Evolutionary conservation across 2,329 filamentous ascomycete species (phyloP), one percentile per base, ranked within the genome.

Genomic region (Chlorencoelia australis): DNA sequence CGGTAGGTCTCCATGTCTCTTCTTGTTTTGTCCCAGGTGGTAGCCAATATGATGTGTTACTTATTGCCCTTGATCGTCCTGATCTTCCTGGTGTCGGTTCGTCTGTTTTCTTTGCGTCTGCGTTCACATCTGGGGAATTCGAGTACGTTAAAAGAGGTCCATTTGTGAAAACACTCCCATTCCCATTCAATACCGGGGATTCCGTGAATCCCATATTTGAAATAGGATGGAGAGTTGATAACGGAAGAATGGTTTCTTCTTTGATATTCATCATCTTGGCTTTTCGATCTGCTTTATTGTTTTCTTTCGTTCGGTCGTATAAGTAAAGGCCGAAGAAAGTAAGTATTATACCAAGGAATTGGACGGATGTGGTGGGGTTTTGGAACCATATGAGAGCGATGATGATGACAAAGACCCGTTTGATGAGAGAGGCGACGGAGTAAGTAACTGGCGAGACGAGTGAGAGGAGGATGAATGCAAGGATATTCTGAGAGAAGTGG

Each of bases 381-480:
- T 86, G 82, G 62, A 96, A 98, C 91, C 91, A 98, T 48, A 96
- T 65, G 44, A 98, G 89, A 5, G 91, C 87, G 50, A 94, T 82
- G 41, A 91, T 75, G 51, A 98, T 94, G 53, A 98, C 89, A 55
- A 94, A 95, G 9, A 98, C 91, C 32, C 91, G 82, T 65, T 98
- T 98, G 61, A 98, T 91, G 43, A 98, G 68, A 39, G 83, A 93
- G 22, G 91, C 91, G 24, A 98, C 89, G 0, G 86, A 94, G 64
- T 98, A 98, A 0, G 91, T 96, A 24, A 98, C 91, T 0, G 91
- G 91, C 0, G 87, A 94, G 9, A 96, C 82, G 66, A 94, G 82
- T 36, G 87, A 94, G 5, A 98, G 68, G 5, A 98, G 69, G 15
- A 94, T 69, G 56, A 98, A 98, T 0, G 91, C 91, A 37, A 98